phyloP scores from a whole-genome alignment of 2,329 filamentous ascomycete species.

The Elsinoe fawcettii region DNA sequence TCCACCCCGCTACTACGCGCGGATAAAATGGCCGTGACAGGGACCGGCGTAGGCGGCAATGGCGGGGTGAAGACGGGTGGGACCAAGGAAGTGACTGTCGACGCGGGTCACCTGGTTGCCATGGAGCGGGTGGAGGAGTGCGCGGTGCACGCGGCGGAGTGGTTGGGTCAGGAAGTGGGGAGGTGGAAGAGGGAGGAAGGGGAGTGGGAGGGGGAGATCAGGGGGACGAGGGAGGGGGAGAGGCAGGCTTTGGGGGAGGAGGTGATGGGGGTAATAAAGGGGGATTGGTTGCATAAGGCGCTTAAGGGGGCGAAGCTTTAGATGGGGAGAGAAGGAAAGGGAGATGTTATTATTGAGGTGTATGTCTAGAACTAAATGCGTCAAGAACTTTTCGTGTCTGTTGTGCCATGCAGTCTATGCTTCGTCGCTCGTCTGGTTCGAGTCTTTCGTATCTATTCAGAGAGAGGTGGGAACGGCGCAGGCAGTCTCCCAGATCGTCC shows the following conservation, averaged over 20 bases:
- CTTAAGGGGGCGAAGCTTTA: constrained; percentile 17
- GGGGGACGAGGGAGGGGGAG: constrained; percentile 22
- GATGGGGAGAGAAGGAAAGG: not conserved
- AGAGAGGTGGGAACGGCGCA: not conserved
- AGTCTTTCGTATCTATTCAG: not conserved
- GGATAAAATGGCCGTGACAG: constrained; percentile 58
- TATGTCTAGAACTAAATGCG: not conserved
- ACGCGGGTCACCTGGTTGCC: constrained; percentile 66
- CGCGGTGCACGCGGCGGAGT: constrained; percentile 44
- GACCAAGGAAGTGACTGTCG: constrained; percentile 58
- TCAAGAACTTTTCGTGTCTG: not conserved
- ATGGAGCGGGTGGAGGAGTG: constrained; percentile 67
- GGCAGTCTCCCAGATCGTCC: constrained; percentile 4
- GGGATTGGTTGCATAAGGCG: constrained; percentile 19
- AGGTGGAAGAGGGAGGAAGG: constrained; percentile 29
- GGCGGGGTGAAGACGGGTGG: constrained; percentile 56
- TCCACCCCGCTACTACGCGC: constrained; percentile 44
- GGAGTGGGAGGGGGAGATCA: constrained; percentile 24
- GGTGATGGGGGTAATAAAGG: constrained; percentile 21
- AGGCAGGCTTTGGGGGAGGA: constrained; percentile 26
- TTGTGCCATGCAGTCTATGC: not conserved
- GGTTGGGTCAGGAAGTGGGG: constrained; percentile 29
- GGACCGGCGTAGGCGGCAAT: constrained; percentile 58
- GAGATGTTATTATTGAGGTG: not conserved
- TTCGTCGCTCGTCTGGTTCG: not conserved